These are phyloP conservation scores for Trypanosoma mega DNA, from an alignment of 208 protist genomes.

Conservation along the genomic window DNA sequence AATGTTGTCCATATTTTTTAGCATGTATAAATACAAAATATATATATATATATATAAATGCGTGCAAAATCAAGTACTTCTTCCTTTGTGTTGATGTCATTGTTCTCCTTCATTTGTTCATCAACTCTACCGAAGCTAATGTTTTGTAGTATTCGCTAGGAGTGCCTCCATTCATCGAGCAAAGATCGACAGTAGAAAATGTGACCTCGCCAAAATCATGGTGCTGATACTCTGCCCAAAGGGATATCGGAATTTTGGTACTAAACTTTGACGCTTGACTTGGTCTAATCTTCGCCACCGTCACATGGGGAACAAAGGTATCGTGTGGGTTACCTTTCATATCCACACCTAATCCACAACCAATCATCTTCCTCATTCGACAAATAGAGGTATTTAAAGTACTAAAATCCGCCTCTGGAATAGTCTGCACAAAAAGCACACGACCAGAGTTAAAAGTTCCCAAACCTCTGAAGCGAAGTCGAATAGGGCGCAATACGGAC, in stretches of 20 bases:
- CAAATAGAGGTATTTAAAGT: conserved; percentile 59
- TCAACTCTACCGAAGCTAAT: conserved; percentile 28
- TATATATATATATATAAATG: no score
- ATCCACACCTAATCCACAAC: conserved; percentile 56
- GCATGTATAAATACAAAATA: no score
- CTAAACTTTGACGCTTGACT: conserved; percentile 50
- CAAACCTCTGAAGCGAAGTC: conserved; percentile 75
- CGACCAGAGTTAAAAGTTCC: conserved; percentile 78
- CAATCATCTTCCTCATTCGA: conserved; percentile 48
- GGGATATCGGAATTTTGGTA: conserved; percentile 42
- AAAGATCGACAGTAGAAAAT: conserved; percentile 66
- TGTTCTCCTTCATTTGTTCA: background rate
- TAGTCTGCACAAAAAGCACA: conserved; percentile 73
- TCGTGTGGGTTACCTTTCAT: conserved; percentile 89
- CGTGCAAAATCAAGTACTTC: no score
- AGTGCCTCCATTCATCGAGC: conserved; percentile 59
- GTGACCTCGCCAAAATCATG: conserved; percentile 85
- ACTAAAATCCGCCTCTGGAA: conserved; percentile 61
- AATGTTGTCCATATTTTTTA: no score
- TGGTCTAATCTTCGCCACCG: conserved; percentile 78
- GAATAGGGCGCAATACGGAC: conserved; percentile 45
- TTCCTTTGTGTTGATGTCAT: no score
- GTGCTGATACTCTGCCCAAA: conserved; percentile 76
- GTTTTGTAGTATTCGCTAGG: conserved; percentile 76
- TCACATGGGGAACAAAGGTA: conserved; percentile 88